phyloP scores from a whole-genome alignment of 2,329 filamentous ascomycete species.

The Grosmannia penicillata region DNA sequence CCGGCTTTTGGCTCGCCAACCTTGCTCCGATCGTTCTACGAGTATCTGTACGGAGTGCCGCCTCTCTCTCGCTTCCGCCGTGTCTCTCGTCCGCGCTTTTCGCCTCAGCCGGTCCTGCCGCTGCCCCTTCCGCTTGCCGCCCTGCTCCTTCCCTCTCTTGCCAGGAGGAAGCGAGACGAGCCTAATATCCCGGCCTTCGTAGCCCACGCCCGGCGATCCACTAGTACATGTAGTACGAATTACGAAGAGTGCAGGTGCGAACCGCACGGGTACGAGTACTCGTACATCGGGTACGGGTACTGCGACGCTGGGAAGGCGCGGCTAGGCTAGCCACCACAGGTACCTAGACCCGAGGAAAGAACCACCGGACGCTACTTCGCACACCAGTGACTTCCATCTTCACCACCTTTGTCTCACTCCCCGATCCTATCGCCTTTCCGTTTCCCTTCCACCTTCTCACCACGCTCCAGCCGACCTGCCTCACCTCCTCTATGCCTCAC shows the following conservation, averaged over 20 bases:
- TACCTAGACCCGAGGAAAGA: background rate
- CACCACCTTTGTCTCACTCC: conserved; percentile 1
- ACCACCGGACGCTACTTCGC: background rate
- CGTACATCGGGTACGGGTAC: no score
- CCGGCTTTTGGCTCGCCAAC: conserved; percentile 1
- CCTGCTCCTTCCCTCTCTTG: no score
- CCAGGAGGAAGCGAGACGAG: background rate
- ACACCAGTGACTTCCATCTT: background rate
- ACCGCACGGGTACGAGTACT: no score
- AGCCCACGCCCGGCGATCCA: no score
- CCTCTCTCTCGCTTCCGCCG: background rate
- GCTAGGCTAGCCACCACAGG: background rate
- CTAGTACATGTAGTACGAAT: no score
- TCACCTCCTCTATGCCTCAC: background rate
- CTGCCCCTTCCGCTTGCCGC: no score
- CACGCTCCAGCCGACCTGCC: background rate
- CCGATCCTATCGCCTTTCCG: background rate
- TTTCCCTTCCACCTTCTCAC: background rate
- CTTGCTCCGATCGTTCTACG: conserved; percentile 1
- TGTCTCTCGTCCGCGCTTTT: background rate
- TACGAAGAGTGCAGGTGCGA: no score
- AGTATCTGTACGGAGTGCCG: background rate
- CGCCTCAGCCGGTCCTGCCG: no score
- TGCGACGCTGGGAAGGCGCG: background rate
- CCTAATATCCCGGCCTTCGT: no score